A percentile compares a stretch with the other conserved stretches of the same genome.
Conservation (phyloP, 345 rosid species). For the thale cress (Arabidopsis thaliana) region DNA sequence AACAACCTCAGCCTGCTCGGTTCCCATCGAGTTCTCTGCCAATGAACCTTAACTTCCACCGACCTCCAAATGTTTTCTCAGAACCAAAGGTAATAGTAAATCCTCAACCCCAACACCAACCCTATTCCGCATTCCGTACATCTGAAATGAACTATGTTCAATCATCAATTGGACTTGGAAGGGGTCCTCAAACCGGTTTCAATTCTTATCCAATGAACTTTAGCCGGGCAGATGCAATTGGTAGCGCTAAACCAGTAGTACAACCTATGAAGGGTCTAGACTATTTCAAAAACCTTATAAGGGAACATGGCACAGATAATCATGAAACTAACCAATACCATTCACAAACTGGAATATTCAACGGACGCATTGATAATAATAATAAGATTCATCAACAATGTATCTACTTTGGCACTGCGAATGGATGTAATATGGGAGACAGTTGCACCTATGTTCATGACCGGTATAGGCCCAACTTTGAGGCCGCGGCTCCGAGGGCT, state of each 20-base stretch:
- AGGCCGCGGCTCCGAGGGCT: constrained; percentile 41
- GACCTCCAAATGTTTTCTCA: constrained; percentile 28
- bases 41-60: constrained; percentile 24
- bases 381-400: constrained; percentile 52
- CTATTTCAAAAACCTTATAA: constrained; percentile 69
- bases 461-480: constrained; percentile 31
- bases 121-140: constrained; percentile 7
- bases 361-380: constrained; percentile 22
- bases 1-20: constrained; percentile 28
- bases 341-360: constrained; percentile 27
- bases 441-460: constrained; percentile 58
- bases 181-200: constrained; percentile 29
- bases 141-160: constrained; percentile 34
- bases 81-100: constrained; percentile 25
- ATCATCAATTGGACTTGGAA: constrained; percentile 30
- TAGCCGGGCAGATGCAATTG: constrained; percentile 14
- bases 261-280: constrained; percentile 50
- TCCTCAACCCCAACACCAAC: constrained; percentile 20
- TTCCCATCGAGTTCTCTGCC: constrained; percentile 29
- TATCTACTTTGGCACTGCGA: constrained; percentile 47
- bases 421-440: constrained; percentile 61
- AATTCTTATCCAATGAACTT: constrained; percentile 31
- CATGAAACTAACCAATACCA: constrained; percentile 34
- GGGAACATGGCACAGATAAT: constrained; percentile 63
- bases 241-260: constrained; percentile 26